Evolutionary conservation across 805 yeast genomes (phyloP).

Genomic region (Tetrapisispora namnaoensis): DNA sequence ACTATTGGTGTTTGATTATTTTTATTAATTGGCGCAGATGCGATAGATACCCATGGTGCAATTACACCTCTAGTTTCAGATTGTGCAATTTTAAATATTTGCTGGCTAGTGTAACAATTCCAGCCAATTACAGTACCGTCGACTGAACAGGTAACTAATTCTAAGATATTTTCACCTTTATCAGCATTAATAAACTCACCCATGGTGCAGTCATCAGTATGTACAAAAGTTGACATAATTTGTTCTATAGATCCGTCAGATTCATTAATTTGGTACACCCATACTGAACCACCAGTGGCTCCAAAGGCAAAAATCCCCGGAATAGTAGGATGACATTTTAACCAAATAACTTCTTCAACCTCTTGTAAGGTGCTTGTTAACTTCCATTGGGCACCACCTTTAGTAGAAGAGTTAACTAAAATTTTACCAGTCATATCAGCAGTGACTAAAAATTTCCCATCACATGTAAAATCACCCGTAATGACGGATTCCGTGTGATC

Average conservation of each 20-base stretch:
- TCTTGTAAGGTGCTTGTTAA: slow-evolving; percentile 64
- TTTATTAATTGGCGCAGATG: slow-evolving; percentile 36
- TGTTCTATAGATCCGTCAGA: slow-evolving; percentile 47
- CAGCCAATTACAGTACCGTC: slow-evolving; percentile 83
- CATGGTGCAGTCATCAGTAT: slow-evolving; percentile 67
- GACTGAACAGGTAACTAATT: slow-evolving; percentile 67
- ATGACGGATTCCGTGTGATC: slow-evolving; percentile 88
- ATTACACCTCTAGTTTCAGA: slow-evolving; percentile 60
- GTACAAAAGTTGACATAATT: slow-evolving; percentile 71
- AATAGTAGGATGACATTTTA: slow-evolving; percentile 67
- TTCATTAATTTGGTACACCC: slow-evolving; percentile 72
- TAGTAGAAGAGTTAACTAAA: slow-evolving; percentile 57
- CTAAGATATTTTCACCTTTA: slow-evolving; percentile 46
- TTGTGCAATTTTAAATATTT: slow-evolving; percentile 55
- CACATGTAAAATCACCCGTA: slow-evolving; percentile 70
- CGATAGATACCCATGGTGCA: slow-evolving; percentile 83
- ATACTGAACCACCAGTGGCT: slow-evolving; percentile 84
- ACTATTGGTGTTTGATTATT: slow-evolving; percentile 36
- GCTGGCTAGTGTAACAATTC: slow-evolving; percentile 75
- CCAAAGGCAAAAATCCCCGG: slow-evolving; percentile 79
- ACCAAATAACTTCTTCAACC: slow-evolving; percentile 84
- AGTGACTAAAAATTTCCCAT: slow-evolving; percentile 74
- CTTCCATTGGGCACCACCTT: slow-evolving; percentile 80
- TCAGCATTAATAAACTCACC: slow-evolving; percentile 63
- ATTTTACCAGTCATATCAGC: slow-evolving; percentile 94